A percentile compares a stretch with the other conserved stretches of the same genome.
Conservation (phyloP, 2,329 filamentous ascomycete genomes). For the Aureobasidium sp. region DNA sequence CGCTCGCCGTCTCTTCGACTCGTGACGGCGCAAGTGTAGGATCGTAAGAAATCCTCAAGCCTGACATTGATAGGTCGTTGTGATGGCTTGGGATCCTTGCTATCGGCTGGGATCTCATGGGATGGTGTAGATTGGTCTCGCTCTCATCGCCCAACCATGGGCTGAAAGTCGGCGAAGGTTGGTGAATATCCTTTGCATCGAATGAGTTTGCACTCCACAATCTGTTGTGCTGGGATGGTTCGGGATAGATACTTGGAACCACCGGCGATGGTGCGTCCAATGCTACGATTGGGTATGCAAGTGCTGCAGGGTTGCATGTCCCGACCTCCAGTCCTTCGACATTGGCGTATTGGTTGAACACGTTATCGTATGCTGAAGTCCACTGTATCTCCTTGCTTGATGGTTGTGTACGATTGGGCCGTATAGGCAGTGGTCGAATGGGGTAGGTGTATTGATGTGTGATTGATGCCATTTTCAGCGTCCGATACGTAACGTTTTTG, state of each 20-base stretch:
- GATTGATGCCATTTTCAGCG: conserved; percentile 5
- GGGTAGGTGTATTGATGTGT: conserved; percentile 12
- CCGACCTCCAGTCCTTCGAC: conserved; percentile 43
- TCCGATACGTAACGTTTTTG: not conserved
- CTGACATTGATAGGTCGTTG: conserved; percentile 15
- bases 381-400: conserved; percentile 45
- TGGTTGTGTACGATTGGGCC: conserved; percentile 16
- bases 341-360: conserved; percentile 57
- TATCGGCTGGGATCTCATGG: not conserved
- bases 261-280: not conserved
- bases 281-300: conserved; percentile 24
- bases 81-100: not conserved
- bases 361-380: conserved; percentile 50
- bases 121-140: not conserved
- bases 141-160: conserved; percentile 5
- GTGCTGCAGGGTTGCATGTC: conserved; percentile 38
- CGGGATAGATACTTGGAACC: not conserved
- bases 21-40: conserved; percentile 19
- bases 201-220: conserved; percentile 9
- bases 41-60: conserved; percentile 27
- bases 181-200: not conserved
- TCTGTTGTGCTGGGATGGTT: not conserved
- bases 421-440: not conserved
- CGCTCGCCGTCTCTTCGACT: not conserved
- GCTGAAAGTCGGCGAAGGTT: conserved; percentile 6